Base-by-base conservation (phyloP, 495 filamentous ascomycete genomes). In the Xylaria longipes region DNA sequence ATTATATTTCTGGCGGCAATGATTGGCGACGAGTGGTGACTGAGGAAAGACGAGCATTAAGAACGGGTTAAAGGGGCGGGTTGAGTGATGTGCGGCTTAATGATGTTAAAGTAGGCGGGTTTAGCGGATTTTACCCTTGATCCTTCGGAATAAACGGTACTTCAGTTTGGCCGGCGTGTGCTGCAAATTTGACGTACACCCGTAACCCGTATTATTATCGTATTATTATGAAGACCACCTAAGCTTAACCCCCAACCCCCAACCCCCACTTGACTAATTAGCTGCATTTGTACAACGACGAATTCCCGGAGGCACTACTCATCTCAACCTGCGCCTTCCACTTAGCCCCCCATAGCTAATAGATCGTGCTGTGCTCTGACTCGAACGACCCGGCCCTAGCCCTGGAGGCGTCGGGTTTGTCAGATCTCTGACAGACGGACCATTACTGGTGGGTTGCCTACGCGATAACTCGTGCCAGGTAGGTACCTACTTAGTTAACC, bases 51-150 rank as follows among this genome's bases (percentile, higher is more conserved):
- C 39, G 43, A 11, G 27, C 1, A 35, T 37, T 35, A 14, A 29
- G 11, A 35, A 35, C 39, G 62, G 41, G 27, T 45, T 43, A 37
- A 37, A 15, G 20, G 22, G 63, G 11, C 5, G 9, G 41, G 41
- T 48, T 17, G 43, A n/a, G 11, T 64, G 39, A 17, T 5, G 29
- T 22, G 11, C 25, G 45, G 39, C 31, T 52, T 56, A 56, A 27
- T 3, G 5, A 5, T 12, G 3, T 39, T 52, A 35, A 39, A 15
- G 41, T 41, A 25, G 35, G 14, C 65, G 65, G 65, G 65, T 56
- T 60, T 54, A 69, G 65, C 64, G 61, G 65, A 39, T n/a, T 41
- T 72, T 75, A 73, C 70, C 67, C 70, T 27, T 45, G 37, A 33
- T 65, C 12, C 15, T 22, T 22, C 46, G 46, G 46, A 31, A 27